phyloP scores from a whole-genome alignment of 2,329 filamentous ascomycete genomes.

The Aspergillus calidoustus region DNA sequence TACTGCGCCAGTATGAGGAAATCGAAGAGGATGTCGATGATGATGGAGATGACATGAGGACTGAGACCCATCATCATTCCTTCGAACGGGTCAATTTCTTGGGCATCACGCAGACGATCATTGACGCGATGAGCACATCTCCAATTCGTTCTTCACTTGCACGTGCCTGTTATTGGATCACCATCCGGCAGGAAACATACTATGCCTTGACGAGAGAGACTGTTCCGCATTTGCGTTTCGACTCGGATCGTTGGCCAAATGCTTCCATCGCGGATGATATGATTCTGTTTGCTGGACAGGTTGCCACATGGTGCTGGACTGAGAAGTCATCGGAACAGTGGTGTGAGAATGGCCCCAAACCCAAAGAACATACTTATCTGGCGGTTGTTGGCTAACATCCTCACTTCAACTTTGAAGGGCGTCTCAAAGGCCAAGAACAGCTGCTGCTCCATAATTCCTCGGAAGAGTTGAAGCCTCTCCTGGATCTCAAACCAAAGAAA shows the following conservation, averaged over 20 bases:
- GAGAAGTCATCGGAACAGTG: constrained; percentile 18
- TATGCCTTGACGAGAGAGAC: constrained; percentile 27
- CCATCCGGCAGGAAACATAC: constrained; percentile 32
- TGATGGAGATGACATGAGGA: background rate
- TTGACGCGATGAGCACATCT: constrained; percentile 27
- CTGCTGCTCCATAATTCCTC: background rate
- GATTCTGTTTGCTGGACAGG: constrained; percentile 27
- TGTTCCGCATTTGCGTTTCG: constrained; percentile 23
- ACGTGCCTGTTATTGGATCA: constrained; percentile 31
- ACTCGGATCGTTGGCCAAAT: constrained; percentile 16
- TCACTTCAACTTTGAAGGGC: background rate
- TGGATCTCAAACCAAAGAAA: constrained; percentile 22
- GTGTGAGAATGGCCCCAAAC: constrained; percentile 7
- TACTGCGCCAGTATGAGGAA: constrained; percentile 32
- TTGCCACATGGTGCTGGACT: constrained; percentile 29
- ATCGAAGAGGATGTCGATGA: constrained; percentile 35
- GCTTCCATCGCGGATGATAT: constrained; percentile 23
- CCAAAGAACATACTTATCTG: no score
- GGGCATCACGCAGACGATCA: constrained; percentile 30
- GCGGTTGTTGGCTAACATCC: background rate
- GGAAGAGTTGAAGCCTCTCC: constrained; percentile 15
- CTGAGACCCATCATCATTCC: constrained; percentile 15
- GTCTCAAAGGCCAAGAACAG: background rate
- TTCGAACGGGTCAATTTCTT: constrained; percentile 24
- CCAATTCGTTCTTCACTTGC: constrained; percentile 23